Evolutionary conservation across 2,329 filamentous ascomycete genomes (phyloP).

Genomic region (Cryphonectria carpinicola): DNA sequence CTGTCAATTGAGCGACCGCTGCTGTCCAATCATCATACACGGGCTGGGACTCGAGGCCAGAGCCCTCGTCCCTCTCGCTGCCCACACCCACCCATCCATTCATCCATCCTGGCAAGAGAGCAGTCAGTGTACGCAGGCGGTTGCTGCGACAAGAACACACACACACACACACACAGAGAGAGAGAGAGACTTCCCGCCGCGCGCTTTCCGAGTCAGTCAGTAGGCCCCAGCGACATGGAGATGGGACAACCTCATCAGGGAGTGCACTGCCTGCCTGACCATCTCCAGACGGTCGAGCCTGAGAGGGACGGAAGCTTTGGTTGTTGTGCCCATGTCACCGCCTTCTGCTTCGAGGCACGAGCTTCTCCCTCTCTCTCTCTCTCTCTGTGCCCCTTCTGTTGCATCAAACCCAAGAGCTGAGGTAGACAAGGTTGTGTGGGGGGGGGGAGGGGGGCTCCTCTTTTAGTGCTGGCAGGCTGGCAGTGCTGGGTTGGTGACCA

Average conservation of each 20-base stretch:
- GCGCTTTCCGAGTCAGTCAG: conserved; percentile 1
- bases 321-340: background rate
- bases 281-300: background rate
- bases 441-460: background rate
- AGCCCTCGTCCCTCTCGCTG: background rate
- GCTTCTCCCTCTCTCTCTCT: background rate
- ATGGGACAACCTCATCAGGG: background rate
- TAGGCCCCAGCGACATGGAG: background rate
- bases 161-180: background rate
- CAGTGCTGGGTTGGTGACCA: background rate
- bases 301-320: background rate
- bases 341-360: conserved; percentile 8
- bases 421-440: background rate
- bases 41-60: background rate
- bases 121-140: background rate
- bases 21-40: conserved; percentile 5
- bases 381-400: background rate
- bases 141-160: background rate
- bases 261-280: background rate
- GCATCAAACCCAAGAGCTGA: background rate
- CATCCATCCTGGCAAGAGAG: background rate
- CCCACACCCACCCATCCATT: background rate
- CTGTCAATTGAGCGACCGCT: background rate
- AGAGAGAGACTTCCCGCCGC: background rate
- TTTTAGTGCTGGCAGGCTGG: background rate